Percentiles rank a stretch among this genome's conserved stretches.
These are phyloP conservation scores for Datisca glomerata DNA, from an alignment of 306 rosid species.

Conservation along the genomic window DNA sequence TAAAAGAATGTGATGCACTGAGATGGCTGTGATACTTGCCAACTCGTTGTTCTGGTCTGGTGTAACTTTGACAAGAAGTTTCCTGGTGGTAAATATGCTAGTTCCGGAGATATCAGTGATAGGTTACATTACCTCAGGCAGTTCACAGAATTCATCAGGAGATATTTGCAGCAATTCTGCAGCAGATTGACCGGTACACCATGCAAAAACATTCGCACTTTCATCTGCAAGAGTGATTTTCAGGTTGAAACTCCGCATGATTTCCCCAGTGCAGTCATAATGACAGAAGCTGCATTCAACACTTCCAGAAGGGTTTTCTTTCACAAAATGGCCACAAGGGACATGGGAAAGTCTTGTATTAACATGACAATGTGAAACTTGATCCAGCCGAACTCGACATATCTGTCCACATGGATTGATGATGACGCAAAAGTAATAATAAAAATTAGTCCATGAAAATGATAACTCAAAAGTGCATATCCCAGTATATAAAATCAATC, in stretches of 20 bases:
- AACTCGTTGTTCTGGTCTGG: no score
- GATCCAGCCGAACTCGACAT: constrained; percentile 55
- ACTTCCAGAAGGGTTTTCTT: constrained; percentile 26
- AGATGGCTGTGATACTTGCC: no score
- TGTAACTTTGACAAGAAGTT: no score
- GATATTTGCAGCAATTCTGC: constrained; percentile 84
- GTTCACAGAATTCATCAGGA: constrained; percentile 68
- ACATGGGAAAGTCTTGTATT: constrained; percentile 59
- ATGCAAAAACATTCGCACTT: constrained; percentile 54
- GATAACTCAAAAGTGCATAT: no score
- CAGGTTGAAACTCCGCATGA: constrained; percentile 51
- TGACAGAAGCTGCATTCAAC: constrained; percentile 65
- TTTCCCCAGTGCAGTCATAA: constrained; percentile 29
- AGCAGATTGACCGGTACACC: constrained; percentile 87
- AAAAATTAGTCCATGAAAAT: no score
- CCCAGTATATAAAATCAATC: no score
- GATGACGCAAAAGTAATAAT: constrained; percentile 11
- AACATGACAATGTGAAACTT: constrained; percentile 42
- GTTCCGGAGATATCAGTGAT: no score
- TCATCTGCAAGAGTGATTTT: constrained; percentile 77
- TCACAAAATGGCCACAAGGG: constrained; percentile 67
- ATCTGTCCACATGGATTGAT: constrained; percentile 28
- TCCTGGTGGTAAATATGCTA: no score
- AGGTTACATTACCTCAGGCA: constrained; percentile 98
- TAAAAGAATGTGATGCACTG: no score